These are phyloP conservation scores for Picea abies DNA, from an alignment of 83 land plant genomes.

Conservation along the genomic window DNA sequence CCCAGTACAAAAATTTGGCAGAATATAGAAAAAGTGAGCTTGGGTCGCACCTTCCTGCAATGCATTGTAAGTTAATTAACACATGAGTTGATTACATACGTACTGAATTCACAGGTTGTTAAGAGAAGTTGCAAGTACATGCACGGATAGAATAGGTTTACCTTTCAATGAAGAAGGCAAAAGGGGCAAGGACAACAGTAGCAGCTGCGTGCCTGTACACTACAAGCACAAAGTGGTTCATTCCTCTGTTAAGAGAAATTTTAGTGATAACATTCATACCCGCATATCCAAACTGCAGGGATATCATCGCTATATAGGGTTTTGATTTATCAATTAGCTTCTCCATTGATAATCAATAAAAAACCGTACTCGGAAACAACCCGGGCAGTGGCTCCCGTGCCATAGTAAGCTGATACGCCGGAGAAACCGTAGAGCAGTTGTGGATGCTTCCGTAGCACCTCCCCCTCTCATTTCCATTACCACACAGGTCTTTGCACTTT, in stretches of 20 bases:
- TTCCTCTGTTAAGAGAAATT: conserved; percentile 52
- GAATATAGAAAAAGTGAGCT: conserved; percentile 29
- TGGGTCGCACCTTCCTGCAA: conserved; percentile 27
- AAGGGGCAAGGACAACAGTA: background rate
- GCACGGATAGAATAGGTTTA: too few relatives aligned
- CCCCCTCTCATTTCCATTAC: too few relatives aligned
- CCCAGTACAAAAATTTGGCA: conserved; percentile 49
- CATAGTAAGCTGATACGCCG: too few relatives aligned
- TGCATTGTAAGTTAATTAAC: background rate
- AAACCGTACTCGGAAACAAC: too few relatives aligned
- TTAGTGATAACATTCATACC: conserved; percentile 67
- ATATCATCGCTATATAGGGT: conserved; percentile 6
- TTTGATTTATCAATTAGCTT: background rate
- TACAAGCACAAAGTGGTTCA: conserved; percentile 38
- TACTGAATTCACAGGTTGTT: too few relatives aligned
- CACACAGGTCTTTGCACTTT: too few relatives aligned
- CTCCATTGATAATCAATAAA: too few relatives aligned
- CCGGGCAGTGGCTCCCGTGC: too few relatives aligned
- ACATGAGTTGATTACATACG: background rate
- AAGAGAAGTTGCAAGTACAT: too few relatives aligned
- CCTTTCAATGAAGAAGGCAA: conserved; percentile 15
- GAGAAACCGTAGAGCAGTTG: too few relatives aligned
- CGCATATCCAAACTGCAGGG: conserved; percentile 22
- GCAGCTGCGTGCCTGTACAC: conserved; percentile 8
- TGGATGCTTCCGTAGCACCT: too few relatives aligned